Conservation (phyloP, 495 filamentous ascomycete species). For the Haplographium delicatum region DNA sequence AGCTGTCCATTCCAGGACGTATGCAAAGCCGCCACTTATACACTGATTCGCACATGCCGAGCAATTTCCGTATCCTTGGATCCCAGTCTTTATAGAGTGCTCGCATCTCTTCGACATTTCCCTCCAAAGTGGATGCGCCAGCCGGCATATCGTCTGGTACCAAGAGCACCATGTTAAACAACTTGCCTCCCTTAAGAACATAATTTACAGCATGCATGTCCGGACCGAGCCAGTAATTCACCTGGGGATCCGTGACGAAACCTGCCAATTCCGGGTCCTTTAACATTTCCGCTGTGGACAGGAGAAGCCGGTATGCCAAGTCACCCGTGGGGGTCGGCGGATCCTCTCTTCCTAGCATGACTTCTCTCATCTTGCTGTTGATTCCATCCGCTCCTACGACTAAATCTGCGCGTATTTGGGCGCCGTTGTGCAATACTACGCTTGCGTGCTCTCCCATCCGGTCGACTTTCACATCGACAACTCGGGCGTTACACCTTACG, state of each 20-base stretch:
- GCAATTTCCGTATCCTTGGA: slow-evolving; percentile 43
- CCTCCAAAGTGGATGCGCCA: slow-evolving; percentile 47
- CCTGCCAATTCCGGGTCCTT: slow-evolving; percentile 43
- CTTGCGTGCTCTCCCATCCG: slow-evolving; percentile 18
- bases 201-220: slow-evolving; percentile 56
- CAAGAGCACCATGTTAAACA: slow-evolving; percentile 65
- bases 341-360: slow-evolving; percentile 37
- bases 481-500: slow-evolving; percentile 42
- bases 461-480: slow-evolving; percentile 4
- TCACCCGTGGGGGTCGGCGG: slow-evolving; percentile 56
- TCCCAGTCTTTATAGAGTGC: slow-evolving; percentile 57
- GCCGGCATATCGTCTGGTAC: slow-evolving; percentile 62
- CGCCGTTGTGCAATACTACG: slow-evolving; percentile 30
- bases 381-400: slow-evolving; percentile 57
- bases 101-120: slow-evolving; percentile 62
- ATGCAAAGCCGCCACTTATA: slow-evolving; percentile 68
- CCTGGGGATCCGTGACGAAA: slow-evolving; percentile 48
- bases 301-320: slow-evolving; percentile 59
- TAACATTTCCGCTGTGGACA: slow-evolving; percentile 49
- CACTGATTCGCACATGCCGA: slow-evolving; percentile 47
- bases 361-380: slow-evolving; percentile 44
- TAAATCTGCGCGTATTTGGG: slow-evolving; percentile 40
- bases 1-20: slow-evolving; percentile 46
- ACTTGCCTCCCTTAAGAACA: slow-evolving; percentile 51
- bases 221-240: slow-evolving; percentile 27